These are phyloP conservation scores for Hibiscus trionum DNA, from an alignment of 345 rosid genomes.

Conservation along the genomic window DNA sequence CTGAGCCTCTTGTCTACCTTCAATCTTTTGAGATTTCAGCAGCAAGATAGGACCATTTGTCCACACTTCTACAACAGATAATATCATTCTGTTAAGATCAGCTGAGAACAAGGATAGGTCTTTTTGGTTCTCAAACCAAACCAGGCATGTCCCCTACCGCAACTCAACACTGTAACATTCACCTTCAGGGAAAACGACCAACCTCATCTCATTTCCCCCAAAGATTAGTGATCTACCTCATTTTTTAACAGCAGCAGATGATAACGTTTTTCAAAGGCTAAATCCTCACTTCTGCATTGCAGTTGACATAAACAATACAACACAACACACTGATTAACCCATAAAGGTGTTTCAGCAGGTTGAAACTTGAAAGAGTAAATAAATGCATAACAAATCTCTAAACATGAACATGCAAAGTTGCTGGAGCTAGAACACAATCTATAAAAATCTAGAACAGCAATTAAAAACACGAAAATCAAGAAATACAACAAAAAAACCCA, in stretches of 20 bases:
- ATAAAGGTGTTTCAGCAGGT: neutral
- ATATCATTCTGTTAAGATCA: neutral
- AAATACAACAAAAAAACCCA: too few species aligned
- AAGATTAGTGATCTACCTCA: too few species aligned
- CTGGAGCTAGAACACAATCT: neutral
- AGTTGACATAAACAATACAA: neutral
- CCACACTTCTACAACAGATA: neutral
- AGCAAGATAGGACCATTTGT: neutral
- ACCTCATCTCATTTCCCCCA: neutral
- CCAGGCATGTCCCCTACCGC: neutral
- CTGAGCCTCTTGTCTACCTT: too few species aligned
- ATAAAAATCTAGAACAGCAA: neutral
- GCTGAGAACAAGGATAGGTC: neutral
- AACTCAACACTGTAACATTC: neutral
- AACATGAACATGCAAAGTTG: neutral
- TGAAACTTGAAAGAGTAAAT: neutral
- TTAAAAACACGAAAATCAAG: neutral
- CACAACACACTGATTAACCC: neutral
- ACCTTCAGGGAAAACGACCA: neutral
- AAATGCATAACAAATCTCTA: neutral
- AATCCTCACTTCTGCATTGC: constrained; percentile 4
- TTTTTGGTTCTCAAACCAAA: neutral
- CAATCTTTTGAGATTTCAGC: too few species aligned
- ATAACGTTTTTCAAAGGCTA: neutral
- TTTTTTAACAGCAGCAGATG: neutral